Percentiles rank a stretch among this genome's conserved stretches.
Conservation (phyloP, 2,329 filamentous ascomycete genomes). For the Grosmannia serpens region DNA sequence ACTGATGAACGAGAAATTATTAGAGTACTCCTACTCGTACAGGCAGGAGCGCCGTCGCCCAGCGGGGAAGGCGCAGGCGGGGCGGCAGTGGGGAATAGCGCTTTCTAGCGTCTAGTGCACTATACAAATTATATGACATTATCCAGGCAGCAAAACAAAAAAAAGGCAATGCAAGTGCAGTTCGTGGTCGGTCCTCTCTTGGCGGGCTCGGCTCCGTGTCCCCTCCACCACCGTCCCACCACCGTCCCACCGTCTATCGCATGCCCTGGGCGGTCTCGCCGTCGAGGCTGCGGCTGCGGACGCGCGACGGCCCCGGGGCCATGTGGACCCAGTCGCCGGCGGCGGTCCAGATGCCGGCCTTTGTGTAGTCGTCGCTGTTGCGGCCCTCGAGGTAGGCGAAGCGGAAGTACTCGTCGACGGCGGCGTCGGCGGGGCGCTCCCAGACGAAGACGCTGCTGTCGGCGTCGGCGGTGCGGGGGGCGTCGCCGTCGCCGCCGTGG, state of each 20-base stretch:
- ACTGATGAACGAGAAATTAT: neutral
- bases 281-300: constrained; percentile 19
- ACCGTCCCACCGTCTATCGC: neutral
- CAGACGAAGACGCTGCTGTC: constrained; percentile 40
- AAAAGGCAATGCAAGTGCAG: no score
- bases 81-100: neutral
- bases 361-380: constrained; percentile 57
- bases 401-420: constrained; percentile 59
- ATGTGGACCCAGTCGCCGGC: constrained; percentile 57
- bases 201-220: no score
- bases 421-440: constrained; percentile 38
- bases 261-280: constrained; percentile 1
- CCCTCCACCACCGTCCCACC: no score
- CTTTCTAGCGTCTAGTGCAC: neutral
- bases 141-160: neutral
- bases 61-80: no score
- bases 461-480: neutral
- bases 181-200: no score
- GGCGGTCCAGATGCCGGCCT: constrained; percentile 57
- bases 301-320: constrained; percentile 46
- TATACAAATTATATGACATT: neutral
- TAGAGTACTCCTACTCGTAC: neutral
- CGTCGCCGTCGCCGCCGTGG: neutral
- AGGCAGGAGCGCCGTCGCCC: no score
- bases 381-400: constrained; percentile 64